A percentile compares a stretch with the other conserved stretches of the same genome.
These are phyloP conservation scores for Pleurotus sapidus DNA, from an alignment of 768 basidiomycete genomes.

Conservation along the genomic window DNA sequence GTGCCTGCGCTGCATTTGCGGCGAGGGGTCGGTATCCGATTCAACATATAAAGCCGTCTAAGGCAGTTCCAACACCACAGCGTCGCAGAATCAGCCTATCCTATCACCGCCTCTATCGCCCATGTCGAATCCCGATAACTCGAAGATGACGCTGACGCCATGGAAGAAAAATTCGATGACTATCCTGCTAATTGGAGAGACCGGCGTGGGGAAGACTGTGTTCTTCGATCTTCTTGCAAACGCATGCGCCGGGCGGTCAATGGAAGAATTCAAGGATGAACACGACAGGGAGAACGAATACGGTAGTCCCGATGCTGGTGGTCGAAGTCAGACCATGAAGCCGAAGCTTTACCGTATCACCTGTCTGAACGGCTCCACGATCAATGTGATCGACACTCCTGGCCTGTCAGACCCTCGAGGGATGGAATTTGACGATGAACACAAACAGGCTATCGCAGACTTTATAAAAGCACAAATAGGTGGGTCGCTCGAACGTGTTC, in stretches of 20 bases:
- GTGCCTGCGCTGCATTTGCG: no score
- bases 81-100: no score
- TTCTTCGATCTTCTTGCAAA: constrained; percentile 16
- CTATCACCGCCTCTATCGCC: no score
- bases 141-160: constrained; percentile 6
- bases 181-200: constrained; percentile 14
- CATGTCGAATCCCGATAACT: neutral
- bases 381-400: constrained; percentile 25
- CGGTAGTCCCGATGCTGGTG: neutral
- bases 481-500: no score
- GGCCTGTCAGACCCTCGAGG: constrained; percentile 25
- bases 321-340: constrained; percentile 12
- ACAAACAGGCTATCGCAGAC: constrained; percentile 19
- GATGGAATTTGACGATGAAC: constrained; percentile 17
- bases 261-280: constrained; percentile 4
- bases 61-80: no score
- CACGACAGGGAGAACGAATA: constrained; percentile 11
- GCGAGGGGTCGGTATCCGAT: no score
- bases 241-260: constrained; percentile 10
- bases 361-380: constrained; percentile 7
- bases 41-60: no score
- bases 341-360: constrained; percentile 11
- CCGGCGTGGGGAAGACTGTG: constrained; percentile 16
- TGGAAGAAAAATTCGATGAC: constrained; percentile 8
- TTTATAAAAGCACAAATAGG: constrained; percentile 14